Evolutionary conservation across 2,329 filamentous ascomycete species (phyloP).

Genomic region (Cryphonectria nitschkei): DNA sequence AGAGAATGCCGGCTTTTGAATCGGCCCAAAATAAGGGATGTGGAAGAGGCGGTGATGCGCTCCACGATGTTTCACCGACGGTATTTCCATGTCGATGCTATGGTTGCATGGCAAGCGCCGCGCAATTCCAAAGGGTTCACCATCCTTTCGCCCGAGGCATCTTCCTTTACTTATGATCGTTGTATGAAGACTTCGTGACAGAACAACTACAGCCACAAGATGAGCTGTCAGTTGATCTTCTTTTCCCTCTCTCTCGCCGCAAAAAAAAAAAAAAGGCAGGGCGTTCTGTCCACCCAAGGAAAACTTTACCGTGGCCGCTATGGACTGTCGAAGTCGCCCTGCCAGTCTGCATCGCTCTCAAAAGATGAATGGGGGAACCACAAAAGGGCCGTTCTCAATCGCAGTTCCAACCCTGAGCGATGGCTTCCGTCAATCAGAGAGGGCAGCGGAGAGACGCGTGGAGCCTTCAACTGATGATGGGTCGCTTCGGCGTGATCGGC

Average conservation of each 20-base stretch:
- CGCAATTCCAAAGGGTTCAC: conserved; percentile 7
- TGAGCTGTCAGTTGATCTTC: conserved; percentile 3
- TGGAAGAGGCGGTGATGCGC: conserved; percentile 18
- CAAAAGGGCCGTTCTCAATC: conserved; percentile 24
- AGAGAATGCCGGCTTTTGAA: neutral
- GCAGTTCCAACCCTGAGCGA: conserved; percentile 17
- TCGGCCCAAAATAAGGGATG: neutral
- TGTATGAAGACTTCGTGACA: neutral
- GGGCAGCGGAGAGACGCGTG: conserved; percentile 16
- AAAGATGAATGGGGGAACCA: conserved; percentile 12
- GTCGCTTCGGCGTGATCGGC: conserved; percentile 24
- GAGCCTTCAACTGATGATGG: conserved; percentile 8
- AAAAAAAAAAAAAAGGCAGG: neutral
- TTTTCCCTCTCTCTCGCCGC: neutral
- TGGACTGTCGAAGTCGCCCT: neutral
- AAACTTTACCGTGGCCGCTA: conserved; percentile 12
- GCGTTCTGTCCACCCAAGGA: neutral
- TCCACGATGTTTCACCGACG: conserved; percentile 23
- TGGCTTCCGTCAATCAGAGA: conserved; percentile 22
- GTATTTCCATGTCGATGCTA: conserved; percentile 11
- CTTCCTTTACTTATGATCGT: neutral
- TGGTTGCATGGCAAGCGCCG: neutral
- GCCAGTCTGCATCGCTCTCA: conserved; percentile 1
- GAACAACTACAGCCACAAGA: neutral
- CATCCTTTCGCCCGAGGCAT: conserved; percentile 16